phyloP scores from a whole-genome alignment of 1,284 basidiomycete genomes.

The Fomitopsis schrenkii region DNA sequence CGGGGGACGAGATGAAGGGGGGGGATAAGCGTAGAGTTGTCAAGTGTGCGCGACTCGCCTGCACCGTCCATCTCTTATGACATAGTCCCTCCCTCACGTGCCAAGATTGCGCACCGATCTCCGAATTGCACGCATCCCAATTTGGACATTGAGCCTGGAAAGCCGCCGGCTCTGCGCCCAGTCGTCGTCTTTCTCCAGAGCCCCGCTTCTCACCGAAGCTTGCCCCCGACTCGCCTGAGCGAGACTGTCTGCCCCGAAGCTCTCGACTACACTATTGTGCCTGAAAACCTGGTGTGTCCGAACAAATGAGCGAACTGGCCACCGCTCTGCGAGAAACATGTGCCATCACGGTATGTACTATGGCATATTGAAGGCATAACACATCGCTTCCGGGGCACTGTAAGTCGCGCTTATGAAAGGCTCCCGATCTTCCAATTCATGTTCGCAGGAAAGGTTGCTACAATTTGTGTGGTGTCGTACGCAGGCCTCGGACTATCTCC shows the following conservation, averaged over 20 bases:
- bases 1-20: background rate
- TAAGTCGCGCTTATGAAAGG: too few species aligned
- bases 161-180: background rate
- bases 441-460: too few species aligned
- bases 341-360: too few species aligned
- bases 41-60: background rate
- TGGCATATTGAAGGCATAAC: too few species aligned
- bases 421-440: too few species aligned
- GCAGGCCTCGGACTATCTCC: too few species aligned
- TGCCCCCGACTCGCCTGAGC: background rate
- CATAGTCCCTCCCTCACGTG: constrained; percentile 5
- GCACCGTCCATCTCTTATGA: constrained; percentile 8
- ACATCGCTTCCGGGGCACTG: too few species aligned
- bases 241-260: background rate
- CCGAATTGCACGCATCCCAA: background rate
- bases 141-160: background rate
- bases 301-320: too few species aligned
- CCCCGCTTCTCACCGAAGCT: background rate
- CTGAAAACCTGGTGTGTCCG: too few species aligned
- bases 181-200: background rate
- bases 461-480: too few species aligned
- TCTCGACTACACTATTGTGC: background rate
- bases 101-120: background rate
- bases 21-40: constrained; percentile 6
- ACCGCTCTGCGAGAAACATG: too few species aligned